A percentile compares a stretch with the other conserved stretches of the same genome.
Evolutionary conservation across 768 basidiomycete genomes (phyloP).

Genomic region (Tricholoma bakamatsutake): DNA sequence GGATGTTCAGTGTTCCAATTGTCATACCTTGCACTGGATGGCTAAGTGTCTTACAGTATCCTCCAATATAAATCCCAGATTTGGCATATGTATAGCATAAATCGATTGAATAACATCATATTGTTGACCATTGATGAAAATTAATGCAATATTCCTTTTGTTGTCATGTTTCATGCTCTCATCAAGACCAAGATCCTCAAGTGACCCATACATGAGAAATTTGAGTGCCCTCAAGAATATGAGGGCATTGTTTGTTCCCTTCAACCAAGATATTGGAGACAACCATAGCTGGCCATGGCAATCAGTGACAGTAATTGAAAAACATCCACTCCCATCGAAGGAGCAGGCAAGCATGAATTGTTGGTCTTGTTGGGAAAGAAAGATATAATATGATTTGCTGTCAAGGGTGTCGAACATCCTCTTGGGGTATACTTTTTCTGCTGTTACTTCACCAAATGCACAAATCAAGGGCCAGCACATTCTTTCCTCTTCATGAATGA

Average conservation of each 20-base stretch:
- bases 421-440: neutral
- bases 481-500: neutral
- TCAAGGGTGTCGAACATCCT: neutral
- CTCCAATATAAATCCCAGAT: no score
- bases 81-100: no score
- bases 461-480: neutral
- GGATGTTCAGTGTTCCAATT: no score
- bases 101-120: neutral
- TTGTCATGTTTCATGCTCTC: neutral
- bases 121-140: neutral
- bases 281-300: neutral
- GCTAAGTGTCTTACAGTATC: no score
- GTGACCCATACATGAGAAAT: neutral
- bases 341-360: neutral
- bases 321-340: neutral
- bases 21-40: no score
- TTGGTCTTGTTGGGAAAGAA: neutral
- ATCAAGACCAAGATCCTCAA: neutral
- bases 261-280: neutral
- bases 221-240: neutral
- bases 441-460: neutral
- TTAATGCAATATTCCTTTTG: neutral
- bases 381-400: neutral
- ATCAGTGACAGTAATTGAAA: neutral
- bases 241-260: neutral